Evolutionary conservation across 2,329 filamentous ascomycete genomes (phyloP), one percentile per base, ranked within the genome.

Genomic region (Trichoderma guizhouense): DNA sequence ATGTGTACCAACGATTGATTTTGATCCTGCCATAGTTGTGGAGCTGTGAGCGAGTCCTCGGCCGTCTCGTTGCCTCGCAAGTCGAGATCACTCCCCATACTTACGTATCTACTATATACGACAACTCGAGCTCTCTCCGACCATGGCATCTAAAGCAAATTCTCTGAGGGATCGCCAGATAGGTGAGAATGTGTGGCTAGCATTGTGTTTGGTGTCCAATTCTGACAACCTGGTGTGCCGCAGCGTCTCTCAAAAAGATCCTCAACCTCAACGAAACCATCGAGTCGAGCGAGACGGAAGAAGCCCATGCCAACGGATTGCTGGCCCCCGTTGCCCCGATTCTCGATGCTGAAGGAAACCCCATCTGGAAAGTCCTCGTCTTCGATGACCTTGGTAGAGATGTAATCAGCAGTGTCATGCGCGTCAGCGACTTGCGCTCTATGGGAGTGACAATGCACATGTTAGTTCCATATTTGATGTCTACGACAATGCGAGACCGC

Each of bases 361-460:
- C 95, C 1, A 95, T 98, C 84, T 98, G 95, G 95, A 98, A 98
- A 82, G 93, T 98, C 7, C 86, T 99, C 67, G 94, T 99, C 11
- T 98, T 99, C 79, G 97, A 99, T 82, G 92, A 95, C 76, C 82
- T 91, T 5, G 96, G 95, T 62, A 89, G 95, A 80, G 95, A 98
- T 88, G 93, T 99, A 72, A 98, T 99, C 78, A 98, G 94, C 84
- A 98, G 95, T 78, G 95, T 99, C 3, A 86, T 99, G 75, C 89
- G 95, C 72, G 96, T 99, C 74, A 97, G 94, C 79, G 96, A 99
- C 83, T 85, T 99, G 79, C 88, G 97, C 74, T 89, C 92, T 73
- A 94, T 96, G 89, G 96, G 97, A n/a, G 93, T 98, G 69, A 98
- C 94, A 51, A 96, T 97, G 87, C 94, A 98, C 83, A 90, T 97